phyloP scores from a whole-genome alignment of 176 grass and related monocot genomes.

The Triticum timopheevii region DNA sequence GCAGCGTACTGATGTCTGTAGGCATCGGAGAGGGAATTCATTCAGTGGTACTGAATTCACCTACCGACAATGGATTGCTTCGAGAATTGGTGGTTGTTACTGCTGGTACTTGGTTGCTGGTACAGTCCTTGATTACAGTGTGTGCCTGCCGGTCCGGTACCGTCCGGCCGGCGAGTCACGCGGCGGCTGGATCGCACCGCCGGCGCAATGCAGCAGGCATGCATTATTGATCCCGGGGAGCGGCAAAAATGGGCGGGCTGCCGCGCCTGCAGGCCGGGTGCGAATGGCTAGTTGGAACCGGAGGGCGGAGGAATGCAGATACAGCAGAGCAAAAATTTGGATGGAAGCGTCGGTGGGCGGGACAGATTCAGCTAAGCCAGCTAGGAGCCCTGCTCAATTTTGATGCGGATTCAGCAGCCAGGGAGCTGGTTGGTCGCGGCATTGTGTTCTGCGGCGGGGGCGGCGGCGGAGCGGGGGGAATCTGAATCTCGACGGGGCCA shows the following conservation, averaged over 20 bases:
- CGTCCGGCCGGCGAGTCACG: background rate
- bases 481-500: conserved; percentile 35
- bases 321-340: background rate
- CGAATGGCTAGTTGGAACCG: background rate
- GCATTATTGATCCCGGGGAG: conserved; percentile 5
- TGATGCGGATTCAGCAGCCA: background rate
- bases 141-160: background rate
- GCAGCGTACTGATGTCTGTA: background rate
- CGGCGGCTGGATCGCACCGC: conserved; percentile 22
- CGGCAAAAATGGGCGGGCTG: background rate
- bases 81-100: background rate
- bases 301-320: background rate
- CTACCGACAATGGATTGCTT: background rate
- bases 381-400: background rate
- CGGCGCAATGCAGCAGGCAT: background rate
- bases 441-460: background rate
- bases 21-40: background rate
- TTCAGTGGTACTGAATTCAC: background rate
- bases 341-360: background rate
- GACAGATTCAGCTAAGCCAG: background rate
- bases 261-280: too few relatives aligned
- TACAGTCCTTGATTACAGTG: conserved; percentile 9
- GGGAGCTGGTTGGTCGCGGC: background rate
- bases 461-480: background rate
- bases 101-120: background rate